A percentile compares a stretch with the other conserved stretches of the same genome.
These are phyloP conservation scores for Nelumbo lutea DNA, from an alignment of 164 flowering plant genomes.

Conservation along the genomic window DNA sequence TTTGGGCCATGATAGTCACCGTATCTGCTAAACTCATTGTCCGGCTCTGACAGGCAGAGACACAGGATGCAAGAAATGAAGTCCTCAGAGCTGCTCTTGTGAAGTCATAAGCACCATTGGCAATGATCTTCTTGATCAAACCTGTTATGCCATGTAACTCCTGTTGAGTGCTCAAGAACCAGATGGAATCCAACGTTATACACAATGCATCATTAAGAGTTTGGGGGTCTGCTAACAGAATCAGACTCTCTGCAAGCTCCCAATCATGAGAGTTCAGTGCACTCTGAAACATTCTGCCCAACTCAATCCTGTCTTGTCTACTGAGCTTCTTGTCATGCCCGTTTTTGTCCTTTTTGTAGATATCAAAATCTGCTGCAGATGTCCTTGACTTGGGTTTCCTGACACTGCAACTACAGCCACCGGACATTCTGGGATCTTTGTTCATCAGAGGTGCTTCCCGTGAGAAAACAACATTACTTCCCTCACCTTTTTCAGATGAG, in stretches of 20 bases:
- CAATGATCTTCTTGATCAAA: conserved; percentile 65
- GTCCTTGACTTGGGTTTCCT: conserved; percentile 57
- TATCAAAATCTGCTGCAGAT: conserved; percentile 34
- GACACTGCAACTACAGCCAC: conserved; percentile 38
- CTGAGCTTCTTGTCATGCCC: conserved; percentile 60
- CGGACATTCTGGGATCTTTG: conserved; percentile 27
- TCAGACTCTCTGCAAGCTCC: conserved; percentile 80
- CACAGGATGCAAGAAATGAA: conserved; percentile 94
- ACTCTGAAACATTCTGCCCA: conserved; percentile 70
- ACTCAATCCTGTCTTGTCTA: conserved; percentile 73
- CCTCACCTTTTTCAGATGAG: conserved; percentile 41
- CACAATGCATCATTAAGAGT: conserved; percentile 87
- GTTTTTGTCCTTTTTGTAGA: conserved; percentile 39
- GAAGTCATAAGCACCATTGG: conserved; percentile 83
- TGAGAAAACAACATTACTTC: conserved; percentile 51
- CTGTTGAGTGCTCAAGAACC: conserved; percentile 72
- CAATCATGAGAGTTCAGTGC: conserved; percentile 87
- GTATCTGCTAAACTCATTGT: conserved; percentile 87
- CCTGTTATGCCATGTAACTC: conserved; percentile 69
- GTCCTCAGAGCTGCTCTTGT: conserved; percentile 93
- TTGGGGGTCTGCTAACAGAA: conserved; percentile 70
- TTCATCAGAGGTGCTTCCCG: conserved; percentile 57
- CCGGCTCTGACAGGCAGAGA: conserved; percentile 89
- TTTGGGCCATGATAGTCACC: conserved; percentile 86
- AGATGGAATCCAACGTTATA: conserved; percentile 78